phyloP scores from a whole-genome alignment of 129 eudicot genomes.

The Silybum marianum region DNA sequence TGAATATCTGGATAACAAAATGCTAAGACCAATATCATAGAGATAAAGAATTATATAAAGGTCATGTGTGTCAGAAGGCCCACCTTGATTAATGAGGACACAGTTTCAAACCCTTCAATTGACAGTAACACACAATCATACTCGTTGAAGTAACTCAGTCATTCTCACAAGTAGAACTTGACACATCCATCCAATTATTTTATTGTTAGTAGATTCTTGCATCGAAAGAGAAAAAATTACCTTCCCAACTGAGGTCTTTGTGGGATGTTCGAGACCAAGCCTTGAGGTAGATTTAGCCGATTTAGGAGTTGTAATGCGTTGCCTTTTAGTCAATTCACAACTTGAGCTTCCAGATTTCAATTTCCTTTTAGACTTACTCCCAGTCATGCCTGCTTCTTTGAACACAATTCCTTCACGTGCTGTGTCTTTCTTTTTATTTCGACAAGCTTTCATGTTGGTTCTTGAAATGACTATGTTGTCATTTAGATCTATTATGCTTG shows the following conservation, averaged over 20 bases:
- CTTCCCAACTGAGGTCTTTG: background rate
- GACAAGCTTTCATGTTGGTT: constrained; percentile 13
- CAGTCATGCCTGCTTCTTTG: constrained; percentile 23
- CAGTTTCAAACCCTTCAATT: background rate
- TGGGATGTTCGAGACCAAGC: background rate
- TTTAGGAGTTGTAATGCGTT: constrained; percentile 12
- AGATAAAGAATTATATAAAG: background rate
- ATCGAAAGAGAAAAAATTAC: constrained; percentile 5
- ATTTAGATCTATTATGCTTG: background rate
- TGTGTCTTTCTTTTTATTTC: constrained; percentile 19
- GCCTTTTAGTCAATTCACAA: constrained; percentile 4
- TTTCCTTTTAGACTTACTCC: constrained; percentile 38
- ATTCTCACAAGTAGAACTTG: background rate
- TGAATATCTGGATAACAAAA: background rate
- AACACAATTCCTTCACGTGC: constrained; percentile 2
- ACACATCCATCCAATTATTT: background rate
- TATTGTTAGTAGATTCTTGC: background rate
- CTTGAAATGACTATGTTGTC: background rate
- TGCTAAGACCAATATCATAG: background rate
- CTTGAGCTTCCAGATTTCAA: constrained; percentile 36
- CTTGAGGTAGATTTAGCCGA: constrained; percentile 13
- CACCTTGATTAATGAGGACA: background rate
- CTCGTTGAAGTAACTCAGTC: background rate
- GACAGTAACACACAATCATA: background rate
- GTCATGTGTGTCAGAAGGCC: background rate